These are phyloP conservation scores for Rhizopus delemar DNA, from an alignment of 371 early-diverging fungal species.

Conservation along the genomic window DNA sequence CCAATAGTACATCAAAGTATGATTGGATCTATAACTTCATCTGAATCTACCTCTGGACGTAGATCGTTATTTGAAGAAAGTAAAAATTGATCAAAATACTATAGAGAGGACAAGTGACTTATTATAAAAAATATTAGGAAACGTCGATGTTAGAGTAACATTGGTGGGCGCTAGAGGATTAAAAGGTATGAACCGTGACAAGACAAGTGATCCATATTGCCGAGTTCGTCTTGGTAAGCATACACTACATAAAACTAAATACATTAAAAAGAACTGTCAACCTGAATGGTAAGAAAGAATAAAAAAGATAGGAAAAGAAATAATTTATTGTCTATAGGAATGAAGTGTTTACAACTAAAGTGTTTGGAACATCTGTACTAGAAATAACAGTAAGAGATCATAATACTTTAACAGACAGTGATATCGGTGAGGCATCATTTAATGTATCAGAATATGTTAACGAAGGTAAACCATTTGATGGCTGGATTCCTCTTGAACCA, in stretches of 20 bases:
- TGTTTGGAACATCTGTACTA: constrained; percentile 38
- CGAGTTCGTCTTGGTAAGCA: constrained; percentile 50
- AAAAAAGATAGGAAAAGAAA: not conserved
- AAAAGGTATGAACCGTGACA: constrained; percentile 45
- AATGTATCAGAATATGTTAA: constrained; percentile 44
- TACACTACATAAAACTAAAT: constrained; percentile 66
- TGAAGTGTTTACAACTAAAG: constrained; percentile 25
- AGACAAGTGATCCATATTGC: constrained; percentile 52
- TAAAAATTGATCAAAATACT: constrained; percentile 8
- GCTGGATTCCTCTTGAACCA: constrained; percentile 23
- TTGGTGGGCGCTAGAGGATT: constrained; percentile 50
- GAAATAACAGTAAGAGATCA: constrained; percentile 58
- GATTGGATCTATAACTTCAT: constrained; percentile 5
- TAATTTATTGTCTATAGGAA: constrained; percentile 21
- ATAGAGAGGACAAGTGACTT: not conserved
- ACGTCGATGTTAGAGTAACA: constrained; percentile 39
- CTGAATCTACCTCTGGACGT: constrained; percentile 9
- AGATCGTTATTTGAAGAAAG: constrained; percentile 23
- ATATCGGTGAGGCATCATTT: constrained; percentile 52
- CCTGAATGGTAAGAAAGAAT: constrained; percentile 55
- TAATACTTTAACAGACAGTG: constrained; percentile 58
- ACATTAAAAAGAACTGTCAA: constrained; percentile 64
- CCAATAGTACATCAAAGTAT: not conserved
- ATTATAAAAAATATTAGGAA: constrained; percentile 7
- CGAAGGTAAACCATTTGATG: constrained; percentile 19